Conservation (phyloP, 1,284 basidiomycete genomes). For the Ustilago shanxiensis region DNA sequence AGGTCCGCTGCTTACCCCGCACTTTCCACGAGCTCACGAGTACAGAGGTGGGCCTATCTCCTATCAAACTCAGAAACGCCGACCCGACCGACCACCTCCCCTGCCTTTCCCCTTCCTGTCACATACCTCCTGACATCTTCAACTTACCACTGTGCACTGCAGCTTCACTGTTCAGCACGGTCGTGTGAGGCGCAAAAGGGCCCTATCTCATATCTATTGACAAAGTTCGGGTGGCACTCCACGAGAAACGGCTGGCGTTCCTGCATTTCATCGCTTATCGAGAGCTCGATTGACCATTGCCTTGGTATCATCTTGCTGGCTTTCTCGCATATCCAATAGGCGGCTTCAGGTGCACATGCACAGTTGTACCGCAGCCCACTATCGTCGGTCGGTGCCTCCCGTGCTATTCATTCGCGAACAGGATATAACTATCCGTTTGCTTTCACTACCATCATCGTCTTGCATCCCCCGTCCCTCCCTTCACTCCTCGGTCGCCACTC, state of each 20-base stretch:
- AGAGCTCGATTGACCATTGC: neutral
- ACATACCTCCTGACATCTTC: neutral
- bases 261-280: conserved; percentile 7
- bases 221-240: neutral
- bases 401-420: neutral
- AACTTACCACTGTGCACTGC: too few species aligned
- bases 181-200: neutral
- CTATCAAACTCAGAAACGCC: conserved; percentile 32
- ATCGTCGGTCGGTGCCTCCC: neutral
- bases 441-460: neutral
- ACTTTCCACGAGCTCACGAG: neutral
- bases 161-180: too few species aligned
- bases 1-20: conserved; percentile 17
- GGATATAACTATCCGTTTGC: neutral
- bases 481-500: neutral
- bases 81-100: conserved; percentile 1
- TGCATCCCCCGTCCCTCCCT: neutral
- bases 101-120: neutral
- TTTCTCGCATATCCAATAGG: neutral
- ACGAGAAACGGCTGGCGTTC: neutral
- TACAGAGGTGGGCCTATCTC: conserved; percentile 26
- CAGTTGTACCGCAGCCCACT: neutral
- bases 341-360: neutral
- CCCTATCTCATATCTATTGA: conserved; percentile 3
- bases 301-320: neutral